Evolutionary conservation across 2,329 filamentous ascomycete genomes (phyloP).

Genomic region (Exophiala sp.): DNA sequence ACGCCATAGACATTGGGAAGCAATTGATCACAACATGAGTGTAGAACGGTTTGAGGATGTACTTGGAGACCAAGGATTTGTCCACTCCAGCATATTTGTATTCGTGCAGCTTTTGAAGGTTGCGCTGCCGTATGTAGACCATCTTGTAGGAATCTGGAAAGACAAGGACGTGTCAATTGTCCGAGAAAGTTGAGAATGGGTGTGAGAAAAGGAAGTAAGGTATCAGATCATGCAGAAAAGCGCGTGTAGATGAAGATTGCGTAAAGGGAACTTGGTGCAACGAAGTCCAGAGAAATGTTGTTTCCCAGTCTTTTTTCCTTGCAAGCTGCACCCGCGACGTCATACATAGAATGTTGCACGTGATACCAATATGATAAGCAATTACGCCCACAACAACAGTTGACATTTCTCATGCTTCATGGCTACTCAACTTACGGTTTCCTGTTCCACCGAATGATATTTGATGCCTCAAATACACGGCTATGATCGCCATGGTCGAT

Average conservation of each 20-base stretch:
- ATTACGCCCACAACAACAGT: too few relatives aligned
- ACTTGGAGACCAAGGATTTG: conserved; percentile 82
- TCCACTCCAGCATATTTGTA: conserved; percentile 97
- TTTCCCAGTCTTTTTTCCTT: too few relatives aligned
- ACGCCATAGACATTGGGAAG: conserved; percentile 95
- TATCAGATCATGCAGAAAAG: not conserved
- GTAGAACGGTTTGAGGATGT: conserved; percentile 97
- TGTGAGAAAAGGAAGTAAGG: not conserved
- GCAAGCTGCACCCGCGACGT: too few relatives aligned
- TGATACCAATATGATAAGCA: too few relatives aligned
- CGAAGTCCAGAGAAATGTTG: not conserved
- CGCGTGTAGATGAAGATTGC: not conserved
- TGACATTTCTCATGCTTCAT: too few relatives aligned
- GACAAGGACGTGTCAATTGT: not conserved
- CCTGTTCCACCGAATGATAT: too few relatives aligned
- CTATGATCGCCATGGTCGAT: too few relatives aligned
- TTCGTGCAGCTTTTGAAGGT: conserved; percentile 80
- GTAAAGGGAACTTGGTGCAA: not conserved
- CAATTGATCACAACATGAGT: conserved; percentile 88
- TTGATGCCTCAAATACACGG: too few relatives aligned
- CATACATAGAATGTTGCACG: too few relatives aligned
- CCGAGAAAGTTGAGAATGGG: not conserved
- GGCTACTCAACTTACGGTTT: too few relatives aligned
- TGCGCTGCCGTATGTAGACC: conserved; percentile 93
- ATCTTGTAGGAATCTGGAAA: conserved; percentile 46